phyloP scores from a whole-genome alignment of 305 asterid genomes.

The Stenogyne calaminthoides region DNA sequence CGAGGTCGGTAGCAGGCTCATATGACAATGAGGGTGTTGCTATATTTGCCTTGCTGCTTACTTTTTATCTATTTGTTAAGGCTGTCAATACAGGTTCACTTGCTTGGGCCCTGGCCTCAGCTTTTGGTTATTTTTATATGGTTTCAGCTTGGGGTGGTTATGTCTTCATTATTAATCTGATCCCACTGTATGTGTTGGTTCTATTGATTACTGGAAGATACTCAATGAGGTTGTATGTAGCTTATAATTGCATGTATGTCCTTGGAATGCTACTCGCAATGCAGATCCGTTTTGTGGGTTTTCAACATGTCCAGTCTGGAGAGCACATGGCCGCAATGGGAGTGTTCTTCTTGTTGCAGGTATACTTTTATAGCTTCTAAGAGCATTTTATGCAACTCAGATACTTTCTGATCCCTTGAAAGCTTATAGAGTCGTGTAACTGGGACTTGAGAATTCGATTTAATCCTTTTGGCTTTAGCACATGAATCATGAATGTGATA shows the following conservation, averaged over 20 bases:
- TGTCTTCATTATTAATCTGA: conserved; percentile 91
- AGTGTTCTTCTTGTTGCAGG: conserved; percentile 99
- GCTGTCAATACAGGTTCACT: conserved; percentile 98
- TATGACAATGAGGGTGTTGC: conserved; percentile 99
- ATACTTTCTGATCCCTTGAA: conserved; percentile 7
- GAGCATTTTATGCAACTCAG: background rate
- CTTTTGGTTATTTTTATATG: conserved; percentile 97
- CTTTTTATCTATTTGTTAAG: conserved; percentile 95
- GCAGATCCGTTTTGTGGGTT: conserved; percentile 99
- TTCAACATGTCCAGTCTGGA: conserved; percentile 98
- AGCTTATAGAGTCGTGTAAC: conserved; percentile 1
- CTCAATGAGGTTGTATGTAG: conserved; percentile 95
- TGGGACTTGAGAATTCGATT: conserved; percentile 10
- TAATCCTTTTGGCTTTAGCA: conserved; percentile 13
- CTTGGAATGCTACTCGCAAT: conserved; percentile 95
- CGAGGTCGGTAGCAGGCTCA: conserved; percentile 98
- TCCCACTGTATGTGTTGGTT: conserved; percentile 91
- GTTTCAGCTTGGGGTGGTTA: conserved; percentile 99
- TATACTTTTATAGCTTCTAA: conserved; percentile 29
- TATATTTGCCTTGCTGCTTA: conserved; percentile 89
- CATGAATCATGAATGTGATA: background rate
- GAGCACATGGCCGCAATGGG: conserved; percentile 99
- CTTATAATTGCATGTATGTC: conserved; percentile 92
- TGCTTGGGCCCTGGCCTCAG: conserved; percentile 96
- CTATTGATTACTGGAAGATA: conserved; percentile 89